These are phyloP conservation scores for Mycena belliarum DNA, from an alignment of 768 basidiomycete species.

Conservation along the genomic window DNA sequence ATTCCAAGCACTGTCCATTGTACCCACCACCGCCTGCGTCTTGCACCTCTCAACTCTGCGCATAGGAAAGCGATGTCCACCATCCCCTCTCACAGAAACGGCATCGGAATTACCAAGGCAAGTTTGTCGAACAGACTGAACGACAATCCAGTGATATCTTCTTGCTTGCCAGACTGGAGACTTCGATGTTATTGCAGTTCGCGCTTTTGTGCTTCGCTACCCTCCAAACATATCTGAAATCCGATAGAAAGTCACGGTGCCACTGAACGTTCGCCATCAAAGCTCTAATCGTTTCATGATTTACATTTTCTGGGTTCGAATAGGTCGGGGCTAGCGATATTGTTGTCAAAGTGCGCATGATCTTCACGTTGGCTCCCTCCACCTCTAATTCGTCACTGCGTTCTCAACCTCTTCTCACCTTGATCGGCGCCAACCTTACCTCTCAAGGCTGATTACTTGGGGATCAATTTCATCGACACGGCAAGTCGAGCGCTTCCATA, in stretches of 20 bases:
- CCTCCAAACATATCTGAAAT: background rate
- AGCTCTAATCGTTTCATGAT: background rate
- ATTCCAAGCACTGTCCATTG: too few species aligned
- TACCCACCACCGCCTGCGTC: too few species aligned
- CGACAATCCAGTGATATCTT: too few species aligned
- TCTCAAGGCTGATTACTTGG: slow-evolving; percentile 65
- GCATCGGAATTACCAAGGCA: too few species aligned
- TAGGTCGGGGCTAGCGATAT: slow-evolving; percentile 46
- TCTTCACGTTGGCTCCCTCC: background rate
- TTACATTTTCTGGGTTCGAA: background rate
- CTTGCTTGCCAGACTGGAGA: slow-evolving; percentile 49
- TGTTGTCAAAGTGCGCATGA: slow-evolving; percentile 40
- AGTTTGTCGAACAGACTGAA: too few species aligned
- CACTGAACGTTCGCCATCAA: background rate
- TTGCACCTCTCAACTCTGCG: too few species aligned
- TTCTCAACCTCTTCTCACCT: background rate
- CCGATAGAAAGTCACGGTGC: background rate
- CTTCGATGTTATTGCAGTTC: slow-evolving; percentile 52
- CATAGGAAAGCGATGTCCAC: too few species aligned
- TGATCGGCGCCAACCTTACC: too few species aligned
- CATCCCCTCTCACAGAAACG: too few species aligned
- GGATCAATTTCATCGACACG: slow-evolving; percentile 73
- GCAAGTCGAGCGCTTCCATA: slow-evolving; percentile 35
- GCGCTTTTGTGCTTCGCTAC: background rate
- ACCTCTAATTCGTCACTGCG: background rate